Percentiles rank a stretch among this genome's conserved stretches.
Conservation (phyloP, 441 rosid species). For the Corymbia calophylla region DNA sequence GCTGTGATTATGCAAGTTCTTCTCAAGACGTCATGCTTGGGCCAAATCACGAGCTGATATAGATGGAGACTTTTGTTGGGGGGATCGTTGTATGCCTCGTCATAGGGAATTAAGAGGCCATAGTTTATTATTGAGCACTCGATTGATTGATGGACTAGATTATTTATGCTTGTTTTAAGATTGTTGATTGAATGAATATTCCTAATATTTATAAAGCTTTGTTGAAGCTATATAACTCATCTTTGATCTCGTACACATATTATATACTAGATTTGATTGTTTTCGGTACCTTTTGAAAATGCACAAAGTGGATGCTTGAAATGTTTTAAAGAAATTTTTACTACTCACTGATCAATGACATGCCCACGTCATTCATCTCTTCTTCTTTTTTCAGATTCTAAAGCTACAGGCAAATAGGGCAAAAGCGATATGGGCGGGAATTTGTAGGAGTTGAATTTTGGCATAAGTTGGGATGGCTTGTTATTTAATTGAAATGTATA, state of each 20-base stretch:
- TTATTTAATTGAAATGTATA: no score
- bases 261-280: neutral
- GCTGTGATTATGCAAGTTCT: neutral
- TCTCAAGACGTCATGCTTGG: neutral
- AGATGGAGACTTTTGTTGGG: no score
- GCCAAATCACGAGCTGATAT: neutral
- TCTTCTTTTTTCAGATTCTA: no score
- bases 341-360: neutral
- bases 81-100: no score
- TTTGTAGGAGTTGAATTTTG: neutral
- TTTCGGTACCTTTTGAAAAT: no score
- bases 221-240: neutral
- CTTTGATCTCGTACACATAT: neutral
- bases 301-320: no score
- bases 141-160: neutral
- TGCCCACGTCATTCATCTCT: neutral
- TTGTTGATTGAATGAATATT: no score
- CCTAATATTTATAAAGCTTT: neutral
- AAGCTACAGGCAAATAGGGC: neutral
- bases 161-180: no score
- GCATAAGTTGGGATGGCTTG: neutral
- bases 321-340: neutral
- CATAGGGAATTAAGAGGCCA: neutral
- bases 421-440: neutral
- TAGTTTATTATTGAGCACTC: neutral